Evolutionary conservation across 495 filamentous ascomycete species (phyloP).

Genomic region (Tuber microsphaerosporum): DNA sequence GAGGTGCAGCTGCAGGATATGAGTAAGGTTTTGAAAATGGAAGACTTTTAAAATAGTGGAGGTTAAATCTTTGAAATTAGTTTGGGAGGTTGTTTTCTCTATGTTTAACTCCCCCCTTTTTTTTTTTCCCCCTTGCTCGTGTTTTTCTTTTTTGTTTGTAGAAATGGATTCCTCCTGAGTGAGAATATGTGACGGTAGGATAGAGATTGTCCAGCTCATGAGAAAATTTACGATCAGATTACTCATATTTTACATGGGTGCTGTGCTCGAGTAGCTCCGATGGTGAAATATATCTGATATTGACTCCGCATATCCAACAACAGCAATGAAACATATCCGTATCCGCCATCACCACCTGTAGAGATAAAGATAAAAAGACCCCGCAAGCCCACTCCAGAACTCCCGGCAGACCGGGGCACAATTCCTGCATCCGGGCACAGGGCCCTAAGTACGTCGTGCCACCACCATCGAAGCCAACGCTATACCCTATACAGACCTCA

Average conservation of each 20-base stretch:
- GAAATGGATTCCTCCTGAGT: neutral
- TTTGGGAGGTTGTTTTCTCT: neutral
- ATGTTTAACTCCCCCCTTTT: neutral
- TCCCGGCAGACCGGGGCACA: neutral
- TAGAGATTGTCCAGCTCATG: neutral
- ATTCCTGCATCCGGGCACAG: neutral
- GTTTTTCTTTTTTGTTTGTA: neutral
- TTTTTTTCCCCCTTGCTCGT: neutral
- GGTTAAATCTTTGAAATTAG: neutral
- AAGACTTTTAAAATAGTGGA: neutral
- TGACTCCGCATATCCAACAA: neutral
- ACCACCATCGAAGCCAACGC: neutral
- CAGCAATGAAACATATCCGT: neutral
- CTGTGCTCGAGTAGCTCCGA: neutral
- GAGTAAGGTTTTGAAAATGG: constrained; percentile 3
- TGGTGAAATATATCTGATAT: neutral
- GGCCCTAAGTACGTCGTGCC: neutral
- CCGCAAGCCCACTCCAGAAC: neutral
- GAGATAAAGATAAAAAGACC: neutral
- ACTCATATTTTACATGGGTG: neutral
- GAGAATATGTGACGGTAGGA: neutral
- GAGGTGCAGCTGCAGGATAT: neutral
- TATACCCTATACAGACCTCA: neutral
- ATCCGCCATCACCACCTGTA: neutral
- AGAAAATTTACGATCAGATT: neutral